A percentile compares a stretch with the other conserved stretches of the same genome.
These are phyloP conservation scores for Helotiales sp. DNA, from an alignment of 2,329 filamentous ascomycete species.

Conservation along the genomic window DNA sequence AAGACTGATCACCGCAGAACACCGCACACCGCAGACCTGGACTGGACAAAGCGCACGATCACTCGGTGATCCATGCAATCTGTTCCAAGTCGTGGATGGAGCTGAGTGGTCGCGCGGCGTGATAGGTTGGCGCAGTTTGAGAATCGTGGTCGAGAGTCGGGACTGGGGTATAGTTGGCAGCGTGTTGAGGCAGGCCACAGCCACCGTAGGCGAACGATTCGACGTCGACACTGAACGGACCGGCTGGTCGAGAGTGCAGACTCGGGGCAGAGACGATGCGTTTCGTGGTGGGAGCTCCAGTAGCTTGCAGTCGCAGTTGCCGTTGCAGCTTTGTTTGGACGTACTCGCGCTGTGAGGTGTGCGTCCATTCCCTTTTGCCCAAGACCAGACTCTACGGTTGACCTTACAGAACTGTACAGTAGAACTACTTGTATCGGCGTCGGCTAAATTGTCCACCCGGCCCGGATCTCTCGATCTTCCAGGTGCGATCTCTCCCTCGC, in stretches of 20 bases:
- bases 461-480: too few species aligned
- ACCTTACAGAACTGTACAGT: too few species aligned
- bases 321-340: background rate
- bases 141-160: slow-evolving; percentile 23
- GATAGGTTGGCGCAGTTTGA: slow-evolving; percentile 26
- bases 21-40: slow-evolving; percentile 5
- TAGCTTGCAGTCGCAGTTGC: background rate
- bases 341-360: too few species aligned
- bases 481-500: too few species aligned
- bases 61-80: slow-evolving; percentile 22
- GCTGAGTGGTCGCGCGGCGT: slow-evolving; percentile 23
- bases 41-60: background rate
- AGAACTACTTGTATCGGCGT: too few species aligned
- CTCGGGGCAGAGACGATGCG: too few species aligned
- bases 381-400: too few species aligned
- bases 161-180: slow-evolving; percentile 1
- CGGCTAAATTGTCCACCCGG: too few species aligned
- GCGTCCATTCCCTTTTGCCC: too few species aligned
- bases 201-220: background rate
- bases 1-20: background rate
- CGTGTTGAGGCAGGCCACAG: background rate
- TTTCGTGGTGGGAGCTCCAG: too few species aligned
- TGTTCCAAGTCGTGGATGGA: slow-evolving; percentile 28
- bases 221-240: too few species aligned
- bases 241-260: too few species aligned